phyloP scores from a whole-genome alignment of 169 alveolate species.

The Theileria annulata region DNA sequence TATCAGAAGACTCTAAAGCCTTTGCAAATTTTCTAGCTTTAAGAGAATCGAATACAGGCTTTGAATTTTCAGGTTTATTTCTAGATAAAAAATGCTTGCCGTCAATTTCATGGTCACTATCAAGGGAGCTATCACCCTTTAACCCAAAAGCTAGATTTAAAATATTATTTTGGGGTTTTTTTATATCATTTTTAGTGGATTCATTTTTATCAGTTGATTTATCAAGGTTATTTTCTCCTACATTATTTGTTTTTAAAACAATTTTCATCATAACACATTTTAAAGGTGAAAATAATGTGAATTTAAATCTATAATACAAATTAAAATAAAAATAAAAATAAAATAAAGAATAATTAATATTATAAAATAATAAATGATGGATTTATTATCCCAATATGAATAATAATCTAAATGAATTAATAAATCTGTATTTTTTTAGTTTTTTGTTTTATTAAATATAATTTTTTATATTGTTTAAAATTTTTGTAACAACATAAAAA shows the following conservation, averaged over 20 bases:
- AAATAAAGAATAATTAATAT: background rate
- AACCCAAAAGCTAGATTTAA: conserved; percentile 10
- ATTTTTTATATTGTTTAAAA: background rate
- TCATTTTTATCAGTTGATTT: conserved; percentile 2
- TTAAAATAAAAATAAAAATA: background rate
- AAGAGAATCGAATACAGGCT: background rate
- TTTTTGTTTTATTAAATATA: background rate
- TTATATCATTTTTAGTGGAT: background rate
- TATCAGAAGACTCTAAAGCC: background rate
- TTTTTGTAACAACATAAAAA: conserved; percentile 27
- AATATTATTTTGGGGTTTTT: background rate
- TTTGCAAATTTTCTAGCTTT: background rate
- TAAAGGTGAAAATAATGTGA: background rate
- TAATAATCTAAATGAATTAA: background rate
- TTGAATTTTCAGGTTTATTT: background rate
- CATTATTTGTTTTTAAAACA: conserved; percentile 26
- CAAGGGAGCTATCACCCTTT: conserved; percentile 2
- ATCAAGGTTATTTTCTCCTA: background rate
- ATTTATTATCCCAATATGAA: conserved; percentile 8
- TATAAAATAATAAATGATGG: background rate
- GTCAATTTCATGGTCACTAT: conserved; percentile 10
- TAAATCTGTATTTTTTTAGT: background rate
- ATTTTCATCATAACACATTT: conserved; percentile 1
- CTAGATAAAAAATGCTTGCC: conserved; percentile 4
- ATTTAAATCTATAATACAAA: conserved; percentile 7